phyloP scores from a whole-genome alignment of 2,329 filamentous ascomycete genomes.

The Pseudogymnoascus sp. region DNA sequence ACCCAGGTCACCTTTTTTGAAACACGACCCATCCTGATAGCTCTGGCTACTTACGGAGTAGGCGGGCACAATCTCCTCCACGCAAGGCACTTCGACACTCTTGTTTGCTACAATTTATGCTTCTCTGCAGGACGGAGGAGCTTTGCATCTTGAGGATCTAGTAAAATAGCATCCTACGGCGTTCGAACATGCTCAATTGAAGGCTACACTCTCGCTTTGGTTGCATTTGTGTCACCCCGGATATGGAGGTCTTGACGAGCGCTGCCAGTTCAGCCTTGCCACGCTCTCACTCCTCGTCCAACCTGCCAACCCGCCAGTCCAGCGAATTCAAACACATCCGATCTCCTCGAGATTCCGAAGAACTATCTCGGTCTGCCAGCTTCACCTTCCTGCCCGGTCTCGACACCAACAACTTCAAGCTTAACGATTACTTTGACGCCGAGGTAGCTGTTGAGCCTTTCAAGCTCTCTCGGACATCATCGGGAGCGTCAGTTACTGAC shows the following conservation, averaged over 20 bases:
- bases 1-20: constrained; percentile 8
- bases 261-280: constrained; percentile 21
- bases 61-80: constrained; percentile 8
- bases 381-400: constrained; percentile 45
- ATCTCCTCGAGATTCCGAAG: constrained; percentile 17
- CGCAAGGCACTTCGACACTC: neutral
- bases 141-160: neutral
- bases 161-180: neutral
- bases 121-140: constrained; percentile 7
- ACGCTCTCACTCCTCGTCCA: constrained; percentile 29
- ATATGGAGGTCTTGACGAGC: neutral
- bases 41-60: too few relatives aligned
- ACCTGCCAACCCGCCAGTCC: constrained; percentile 24
- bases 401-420: constrained; percentile 20
- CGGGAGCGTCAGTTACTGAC: constrained; percentile 11
- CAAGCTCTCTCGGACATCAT: constrained; percentile 16
- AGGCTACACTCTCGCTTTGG: neutral
- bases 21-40: constrained; percentile 5
- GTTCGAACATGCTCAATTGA: constrained; percentile 3
- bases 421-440: constrained; percentile 36
- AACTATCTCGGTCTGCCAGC: constrained; percentile 46
- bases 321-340: constrained; percentile 22
- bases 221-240: neutral
- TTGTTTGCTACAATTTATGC: neutral
- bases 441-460: constrained; percentile 42